Base-by-base conservation (phyloP, 192 early-diverging fungal species). In the Umbelopsis ramanniana region DNA sequence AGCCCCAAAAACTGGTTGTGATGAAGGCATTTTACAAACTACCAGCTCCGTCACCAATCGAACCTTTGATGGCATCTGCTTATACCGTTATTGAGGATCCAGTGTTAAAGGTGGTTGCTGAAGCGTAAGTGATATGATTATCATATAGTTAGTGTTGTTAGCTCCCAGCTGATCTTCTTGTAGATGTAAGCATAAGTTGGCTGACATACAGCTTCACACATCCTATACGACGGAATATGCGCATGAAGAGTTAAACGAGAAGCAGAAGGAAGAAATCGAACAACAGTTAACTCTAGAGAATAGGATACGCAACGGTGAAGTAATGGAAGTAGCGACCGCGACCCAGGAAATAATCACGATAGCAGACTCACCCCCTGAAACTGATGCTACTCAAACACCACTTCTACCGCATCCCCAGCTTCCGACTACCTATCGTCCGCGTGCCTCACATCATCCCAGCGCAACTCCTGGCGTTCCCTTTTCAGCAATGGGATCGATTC, bases 1-100 rank as follows among this genome's bases (percentile, higher is more conserved):
- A 19, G 14, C 57, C 57, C 24, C 57, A 63, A 33, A 63, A 63
- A 26, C 57, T 35, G 57, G 57, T 35, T 26, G 17, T 63, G 19
- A 63, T 19, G 11, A 35, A 63, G 19, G 33, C 26, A 15, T 63
- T 19, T n/a, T 63, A 63, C 19, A 8, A 17, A 0, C 11, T n/a
- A 19, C 57, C 57, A 0, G 11, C 17, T 33, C 57, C 57, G 2
- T 29, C 57, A 37, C 57, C 57, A 63, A n/a, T 2, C 7, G 17
- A 37, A 33, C 57, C 57, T 17, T 63, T 63, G 7, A 7, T 1
- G 37, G 57, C 14, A 14, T 29, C 26, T 29, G 4, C 33, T 17
- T 63, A 63, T 19, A 37, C 2, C 33, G 12, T 4, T 35, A 19
- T 63, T 29, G 7, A 17, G 3, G 57, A 63, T 14, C 33, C 57